These are phyloP conservation scores for Blastobotrys apis DNA, from an alignment of 1,139 yeast genomes.

Conservation along the genomic window DNA sequence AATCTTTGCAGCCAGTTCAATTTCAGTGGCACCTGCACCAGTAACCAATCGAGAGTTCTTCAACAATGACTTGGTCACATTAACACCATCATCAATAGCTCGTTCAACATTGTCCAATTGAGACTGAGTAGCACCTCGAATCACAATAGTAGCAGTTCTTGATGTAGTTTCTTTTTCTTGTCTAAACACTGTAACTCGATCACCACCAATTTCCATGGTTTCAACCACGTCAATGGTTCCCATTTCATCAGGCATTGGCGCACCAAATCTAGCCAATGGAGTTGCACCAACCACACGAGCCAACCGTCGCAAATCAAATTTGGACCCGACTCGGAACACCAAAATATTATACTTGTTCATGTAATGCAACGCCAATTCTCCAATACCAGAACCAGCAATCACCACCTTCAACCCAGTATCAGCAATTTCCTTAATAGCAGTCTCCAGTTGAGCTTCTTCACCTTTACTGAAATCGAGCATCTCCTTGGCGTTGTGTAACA, in stretches of 20 bases:
- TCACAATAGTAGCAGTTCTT: constrained; percentile 83
- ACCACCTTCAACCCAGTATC: constrained; percentile 86
- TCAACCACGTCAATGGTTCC: constrained; percentile 85
- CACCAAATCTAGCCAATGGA: constrained; percentile 90
- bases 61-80: constrained; percentile 82
- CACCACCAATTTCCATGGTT: constrained; percentile 94
- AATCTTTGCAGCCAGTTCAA: constrained; percentile 74
- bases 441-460: constrained; percentile 90
- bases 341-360: constrained; percentile 80
- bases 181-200: constrained; percentile 89
- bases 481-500: constrained; percentile 92
- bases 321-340: constrained; percentile 85
- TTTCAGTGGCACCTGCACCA: constrained; percentile 97
- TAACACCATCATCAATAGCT: constrained; percentile 95
- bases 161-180: constrained; percentile 55
- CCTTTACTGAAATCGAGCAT: constrained; percentile 95
- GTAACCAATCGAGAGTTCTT: constrained; percentile 78
- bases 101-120: constrained; percentile 91
- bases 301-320: constrained; percentile 88
- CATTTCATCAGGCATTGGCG: constrained; percentile 93
- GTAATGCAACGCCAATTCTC: constrained; percentile 90
- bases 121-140: constrained; percentile 97
- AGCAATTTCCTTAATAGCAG: constrained; percentile 73
- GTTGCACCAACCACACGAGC: constrained; percentile 98
- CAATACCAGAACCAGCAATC: constrained; percentile 88